Evolutionary conservation across 768 basidiomycete genomes (phyloP).

Genomic region (Gloeophyllum trabeum): DNA sequence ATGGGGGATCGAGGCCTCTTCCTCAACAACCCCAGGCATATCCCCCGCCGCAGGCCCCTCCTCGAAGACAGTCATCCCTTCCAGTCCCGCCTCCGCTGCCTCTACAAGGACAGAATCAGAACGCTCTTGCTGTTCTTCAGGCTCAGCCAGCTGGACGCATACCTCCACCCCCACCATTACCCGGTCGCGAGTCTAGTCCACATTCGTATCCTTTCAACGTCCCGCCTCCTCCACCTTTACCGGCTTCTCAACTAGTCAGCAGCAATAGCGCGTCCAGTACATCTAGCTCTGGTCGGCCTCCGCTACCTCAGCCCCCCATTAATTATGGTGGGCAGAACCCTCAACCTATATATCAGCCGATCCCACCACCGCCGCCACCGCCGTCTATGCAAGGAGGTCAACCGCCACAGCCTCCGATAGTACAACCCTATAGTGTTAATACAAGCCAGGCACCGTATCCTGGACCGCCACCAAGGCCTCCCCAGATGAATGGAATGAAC

Average conservation of each 20-base stretch:
- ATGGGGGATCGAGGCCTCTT: slow-evolving; percentile 10
- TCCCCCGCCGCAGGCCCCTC: slow-evolving; percentile 4
- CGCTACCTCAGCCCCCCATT: slow-evolving; percentile 39
- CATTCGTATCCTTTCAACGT: not conserved
- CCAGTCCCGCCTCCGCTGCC: slow-evolving; percentile 11
- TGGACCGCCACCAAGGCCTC: not conserved
- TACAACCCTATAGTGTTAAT: slow-evolving; percentile 2
- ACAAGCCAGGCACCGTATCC: not conserved
- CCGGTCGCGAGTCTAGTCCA: slow-evolving; percentile 3
- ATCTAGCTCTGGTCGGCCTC: slow-evolving; percentile 28
- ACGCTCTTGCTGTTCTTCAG: slow-evolving; percentile 4
- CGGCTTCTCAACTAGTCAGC: slow-evolving; percentile 8
- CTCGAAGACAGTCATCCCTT: slow-evolving; percentile 11
- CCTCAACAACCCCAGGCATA: slow-evolving; percentile 5
- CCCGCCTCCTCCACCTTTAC: not conserved
- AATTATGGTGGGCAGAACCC: slow-evolving; percentile 31
- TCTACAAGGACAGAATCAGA: slow-evolving; percentile 1
- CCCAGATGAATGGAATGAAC: not conserved
- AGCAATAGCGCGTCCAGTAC: slow-evolving; percentile 9
- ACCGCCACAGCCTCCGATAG: slow-evolving; percentile 7
- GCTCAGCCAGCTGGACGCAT: slow-evolving; percentile 1
- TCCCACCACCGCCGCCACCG: slow-evolving; percentile 8
- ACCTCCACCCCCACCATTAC: slow-evolving; percentile 2
- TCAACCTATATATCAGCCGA: slow-evolving; percentile 26
- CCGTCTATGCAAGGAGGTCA: not conserved